Evolutionary conservation across 2,329 filamentous ascomycete species (phyloP), one percentile per base, ranked within the genome.

Genomic region (Sarocladium oryzae): DNA sequence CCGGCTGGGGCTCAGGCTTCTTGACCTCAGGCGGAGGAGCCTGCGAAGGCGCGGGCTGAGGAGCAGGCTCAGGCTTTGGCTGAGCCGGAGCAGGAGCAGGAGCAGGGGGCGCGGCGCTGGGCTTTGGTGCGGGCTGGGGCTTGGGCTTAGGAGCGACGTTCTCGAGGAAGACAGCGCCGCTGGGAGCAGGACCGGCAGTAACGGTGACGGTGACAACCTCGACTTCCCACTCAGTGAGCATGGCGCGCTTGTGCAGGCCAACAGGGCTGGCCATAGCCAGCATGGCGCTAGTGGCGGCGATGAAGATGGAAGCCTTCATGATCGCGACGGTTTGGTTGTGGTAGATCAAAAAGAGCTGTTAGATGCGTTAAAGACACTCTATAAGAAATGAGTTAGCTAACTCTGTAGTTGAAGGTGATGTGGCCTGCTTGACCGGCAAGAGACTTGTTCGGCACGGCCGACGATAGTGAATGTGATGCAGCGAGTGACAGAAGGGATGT

Each of bases 231-330:
- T 72, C 58, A 26, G 69, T 74, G 54, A 69, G 58, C 54, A 70
- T 56, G 43, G 56, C 66, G 49, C 75, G 69, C 60, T 69, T 68
- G 52, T 66, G 56, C 32, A 76, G 61, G 26, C 18, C 56, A 36
- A 61, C 57, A 51, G 75, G 76, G 48, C 63, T 61, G 58, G 75
- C 75, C 52, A 67, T 58, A 51, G 69, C 73, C 62, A 78, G 55
- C 50, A 74, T 55, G 58, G 75, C 73, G 60, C 73, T 66, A 55
- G 72, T 66, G 57, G 69, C 66, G 56, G 67, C 64, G 57, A 79
- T 63, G 56, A 73, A 64, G 52, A 73, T 54, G 46, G 75, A 74
- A 43, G 70, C 66, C 70, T 76, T 79, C 76, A 79, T 79, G 56
- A 10, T 63, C 75, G 65, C 55, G 54, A 54, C 45, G 24, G 4